Percentiles rank a stretch among this genome's conserved stretches.
These are phyloP conservation scores for Stachybotrys echinatus DNA, from an alignment of 2,329 filamentous ascomycete genomes.

Conservation along the genomic window DNA sequence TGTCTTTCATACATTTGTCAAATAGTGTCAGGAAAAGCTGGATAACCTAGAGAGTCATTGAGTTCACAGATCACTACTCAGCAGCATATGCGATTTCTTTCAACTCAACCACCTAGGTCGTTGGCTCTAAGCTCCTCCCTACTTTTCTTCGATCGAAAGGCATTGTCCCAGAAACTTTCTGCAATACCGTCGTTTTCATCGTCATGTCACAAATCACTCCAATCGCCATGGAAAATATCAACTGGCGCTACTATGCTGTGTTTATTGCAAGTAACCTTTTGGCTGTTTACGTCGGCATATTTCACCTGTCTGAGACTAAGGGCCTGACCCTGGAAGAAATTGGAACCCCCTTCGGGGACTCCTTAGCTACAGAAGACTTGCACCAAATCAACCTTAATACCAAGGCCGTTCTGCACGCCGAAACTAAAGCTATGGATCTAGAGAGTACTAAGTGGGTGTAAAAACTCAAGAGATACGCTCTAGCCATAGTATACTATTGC, in stretches of 20 bases:
- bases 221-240: conserved; percentile 15
- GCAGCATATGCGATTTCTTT: conserved; percentile 23
- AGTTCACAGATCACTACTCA: no score
- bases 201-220: conserved; percentile 20
- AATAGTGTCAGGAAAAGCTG: no score
- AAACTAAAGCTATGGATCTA: no score
- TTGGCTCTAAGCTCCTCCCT: conserved; percentile 22
- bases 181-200: conserved; percentile 19
- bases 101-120: conserved; percentile 24
- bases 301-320: conserved; percentile 25
- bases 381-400: conserved; percentile 18
- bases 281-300: conserved; percentile 18
- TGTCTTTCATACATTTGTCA: no score
- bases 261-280: conserved; percentile 21
- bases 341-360: conserved; percentile 19
- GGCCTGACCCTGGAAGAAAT: conserved; percentile 12
- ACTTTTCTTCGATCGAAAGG: conserved; percentile 16
- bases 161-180: conserved; percentile 16
- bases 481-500: no score
- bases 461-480: no score
- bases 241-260: conserved; percentile 21
- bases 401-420: not conserved
- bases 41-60: no score
- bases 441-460: no score
- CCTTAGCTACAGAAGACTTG: not conserved